Evolutionary conservation across 768 basidiomycete species (phyloP), one percentile per base, ranked within the genome.

Genomic region (Xanthoconium purpureum): DNA sequence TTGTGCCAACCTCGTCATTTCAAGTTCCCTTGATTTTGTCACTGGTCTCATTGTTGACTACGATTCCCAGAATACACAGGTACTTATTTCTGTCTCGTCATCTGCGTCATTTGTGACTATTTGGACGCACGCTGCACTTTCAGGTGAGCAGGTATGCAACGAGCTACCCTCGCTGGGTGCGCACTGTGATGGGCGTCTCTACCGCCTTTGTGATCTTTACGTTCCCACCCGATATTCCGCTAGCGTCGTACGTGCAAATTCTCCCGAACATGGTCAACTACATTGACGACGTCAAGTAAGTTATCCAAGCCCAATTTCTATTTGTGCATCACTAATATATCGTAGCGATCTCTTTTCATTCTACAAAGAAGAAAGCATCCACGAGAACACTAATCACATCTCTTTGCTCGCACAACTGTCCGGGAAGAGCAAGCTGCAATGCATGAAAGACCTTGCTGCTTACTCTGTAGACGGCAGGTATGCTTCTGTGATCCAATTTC

Each of bases 271-370:
- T 55, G 54, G 47, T 55, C 37, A 42, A 54, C n/a, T 13, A 54
- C 38, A 48, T 54, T 20, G 53, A 54, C 46, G 53, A 54, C 32
- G 53, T 54, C 18, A 54, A 54, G 45, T 54, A 47, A 39, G 36
- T 20, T 10, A 13, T 32, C 17, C 7, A 18, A 11, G 15, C 7
- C 7, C 13, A 9, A 13, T 29, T 18, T 18, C n/a, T n/a, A n/a
- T 48, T 10, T 17, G 14, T 47, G 13, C 17, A 17, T 40, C 40
- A 15, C 30, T 48, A 5, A 54, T 17, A 17, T 5, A 17, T 12
- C 15, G 29, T 14, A 48, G 53, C 18, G 47, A 55, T 18, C 47
- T 44, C 7, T 54, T 54, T 33, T 54, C 53, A 6, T 54, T 54
- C 38, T 54, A 54, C 47, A 54, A 48, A 35, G 53, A 54, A 13